phyloP scores from a whole-genome alignment of 1,139 yeast genomes.

The Geotrichum klebahnii region DNA sequence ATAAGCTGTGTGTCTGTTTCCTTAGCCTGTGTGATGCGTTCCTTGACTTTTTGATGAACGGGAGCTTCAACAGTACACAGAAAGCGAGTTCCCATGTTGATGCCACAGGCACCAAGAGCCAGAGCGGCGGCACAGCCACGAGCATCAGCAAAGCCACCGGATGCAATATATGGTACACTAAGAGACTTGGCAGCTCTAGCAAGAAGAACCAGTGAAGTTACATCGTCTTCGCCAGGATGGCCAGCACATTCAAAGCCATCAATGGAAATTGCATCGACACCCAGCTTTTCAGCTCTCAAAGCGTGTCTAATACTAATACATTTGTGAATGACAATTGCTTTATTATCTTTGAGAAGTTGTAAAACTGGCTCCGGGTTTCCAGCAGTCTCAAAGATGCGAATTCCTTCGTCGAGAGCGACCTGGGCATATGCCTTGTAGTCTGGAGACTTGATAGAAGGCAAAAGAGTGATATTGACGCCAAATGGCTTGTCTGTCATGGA shows the following conservation, averaged over 20 bases:
- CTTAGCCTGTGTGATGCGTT: conserved; percentile 34
- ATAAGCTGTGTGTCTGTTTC: conserved; percentile 37
- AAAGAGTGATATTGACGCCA: conserved; percentile 39
- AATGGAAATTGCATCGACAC: conserved; percentile 38
- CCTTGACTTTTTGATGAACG: conserved; percentile 36
- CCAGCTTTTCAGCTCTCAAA: conserved; percentile 35
- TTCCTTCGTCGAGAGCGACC: conserved; percentile 39
- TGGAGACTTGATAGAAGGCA: conserved; percentile 39
- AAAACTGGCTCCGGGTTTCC: conserved; percentile 37
- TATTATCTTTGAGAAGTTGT: conserved; percentile 23
- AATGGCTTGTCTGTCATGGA: conserved; percentile 34
- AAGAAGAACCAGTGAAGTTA: conserved; percentile 35
- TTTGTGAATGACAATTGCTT: conserved; percentile 37
- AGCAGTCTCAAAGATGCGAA: conserved; percentile 38
- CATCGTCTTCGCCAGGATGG: conserved; percentile 41
- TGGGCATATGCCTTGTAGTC: conserved; percentile 37
- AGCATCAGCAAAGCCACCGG: conserved; percentile 41
- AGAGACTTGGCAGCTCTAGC: conserved; percentile 34
- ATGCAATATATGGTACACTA: conserved; percentile 37
- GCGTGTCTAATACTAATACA: conserved; percentile 38
- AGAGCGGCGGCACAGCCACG: conserved; percentile 39
- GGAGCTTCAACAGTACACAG: conserved; percentile 39
- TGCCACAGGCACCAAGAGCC: conserved; percentile 38
- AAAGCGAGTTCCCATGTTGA: conserved; percentile 40
- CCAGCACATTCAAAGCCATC: conserved; percentile 42